Evolutionary conservation across 2,329 filamentous ascomycete species (phyloP), one percentile per base, ranked within the genome.

Genomic region (Cladosporium austrohemisphaericum): DNA sequence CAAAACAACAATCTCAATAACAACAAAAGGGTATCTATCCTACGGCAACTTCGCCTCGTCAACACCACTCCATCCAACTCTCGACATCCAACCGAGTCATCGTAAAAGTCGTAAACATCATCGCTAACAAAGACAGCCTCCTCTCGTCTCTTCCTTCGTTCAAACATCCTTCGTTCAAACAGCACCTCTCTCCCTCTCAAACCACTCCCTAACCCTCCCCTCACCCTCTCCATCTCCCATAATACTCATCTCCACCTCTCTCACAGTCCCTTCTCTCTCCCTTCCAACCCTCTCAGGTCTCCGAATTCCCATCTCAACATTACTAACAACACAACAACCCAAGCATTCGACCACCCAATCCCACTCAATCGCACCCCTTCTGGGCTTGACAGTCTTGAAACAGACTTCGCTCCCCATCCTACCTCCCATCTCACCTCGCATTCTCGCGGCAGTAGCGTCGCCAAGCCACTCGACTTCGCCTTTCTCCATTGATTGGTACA

Each of bases 381-480:
- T 37, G 1, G 43, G 49, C 31, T 48, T 43, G 3, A 40, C 25
- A 14, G 52, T 52, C 32, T 54, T 47, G 23, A 41, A 50, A 16
- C 37, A 41, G 2, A 50, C 1, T 9, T 50, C 47, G 9, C 19
- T 28, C 6, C 37, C 37, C 8, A 13, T 7, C 6, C 47, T 29
- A 28, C 32, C 38, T 26, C 19, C 52, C 48, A 48, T 55, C 46
- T 47, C 50, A 46, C 57, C 59, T 25, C 64, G 45, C 47, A 60
- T 54, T 20, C 37, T 43, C 38, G 38, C 46, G 9, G 60, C 59
- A 1, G 52, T 49, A 4, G 51, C 51, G 32, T 65, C 64, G 1
- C 63, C 63, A n/a, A 68, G 41, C n/a, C 53, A 50, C 16, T 58
- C 58, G 0, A 65, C 55, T 37, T 67, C 63, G 1, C 60, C 61